Base-by-base conservation (phyloP, 257 asterid genomes). In the Nemophila menziesii region DNA sequence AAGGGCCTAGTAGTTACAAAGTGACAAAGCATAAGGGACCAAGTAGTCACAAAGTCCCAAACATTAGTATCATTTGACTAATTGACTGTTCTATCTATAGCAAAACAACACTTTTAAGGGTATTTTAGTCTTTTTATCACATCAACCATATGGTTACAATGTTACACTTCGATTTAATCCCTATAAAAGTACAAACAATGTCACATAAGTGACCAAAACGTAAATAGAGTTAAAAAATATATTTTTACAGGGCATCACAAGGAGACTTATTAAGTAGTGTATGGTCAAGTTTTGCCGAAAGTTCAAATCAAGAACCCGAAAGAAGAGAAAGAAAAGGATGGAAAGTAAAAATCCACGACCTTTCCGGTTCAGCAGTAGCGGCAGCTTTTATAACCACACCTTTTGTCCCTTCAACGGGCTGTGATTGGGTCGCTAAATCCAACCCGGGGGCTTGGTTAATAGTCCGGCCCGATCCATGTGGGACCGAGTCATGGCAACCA, bases 381-480 rank as follows among this genome's bases (percentile, higher is more conserved):
- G 93, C 97, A 41, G 95, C 97, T 46, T 89, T 89, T 75, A 89
- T 89, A 49, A 80, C 90, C 8, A 89, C 95, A 40, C 97, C 97
- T 0, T 89, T 89, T 34, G 97, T 89, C 40, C 97, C 97, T 11
- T 74, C 93, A 52, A 61, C 93, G 19, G 93, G 97, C 48, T 70
- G 97, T 63, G 97, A 89, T 68, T 80, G 86, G 92, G 97, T 89
- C 43, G 86, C 93, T 1, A 75, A 76, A 57, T 84, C 97, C 72
- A 89, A 89, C 78, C 93, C 97, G 12, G 95, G 97, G 64, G 92
- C 95, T 60, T 89, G 95, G 95, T 36, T 83, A 65, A 89, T 83
- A 2, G 95, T 80, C 58, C 78, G 79, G 1, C 97, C 93, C 2
- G 93, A 89, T 47, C 55, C 82, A 13, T 65, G 74, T 73, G 60